phyloP scores from a whole-genome alignment of 371 early-diverging fungal species.

The Gilbertella persicaria region DNA sequence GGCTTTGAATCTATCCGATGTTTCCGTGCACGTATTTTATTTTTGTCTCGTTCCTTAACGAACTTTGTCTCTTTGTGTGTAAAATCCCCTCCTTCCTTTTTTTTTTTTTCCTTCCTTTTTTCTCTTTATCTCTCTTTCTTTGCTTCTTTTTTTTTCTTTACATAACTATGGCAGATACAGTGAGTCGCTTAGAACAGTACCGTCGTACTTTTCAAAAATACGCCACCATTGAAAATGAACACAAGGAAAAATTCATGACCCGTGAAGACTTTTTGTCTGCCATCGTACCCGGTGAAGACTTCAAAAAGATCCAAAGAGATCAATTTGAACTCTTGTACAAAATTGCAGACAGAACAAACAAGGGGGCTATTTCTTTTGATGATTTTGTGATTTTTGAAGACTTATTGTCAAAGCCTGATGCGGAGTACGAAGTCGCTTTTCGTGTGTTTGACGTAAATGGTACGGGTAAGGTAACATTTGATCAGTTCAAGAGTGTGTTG shows the following conservation, averaged over 20 bases:
- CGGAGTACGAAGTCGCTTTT: conserved; percentile 83
- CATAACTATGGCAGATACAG: conserved; percentile 15
- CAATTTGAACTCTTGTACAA: conserved; percentile 70
- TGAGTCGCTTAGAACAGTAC: conserved; percentile 45
- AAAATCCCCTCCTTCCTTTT: not conserved
- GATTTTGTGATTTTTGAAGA: conserved; percentile 81
- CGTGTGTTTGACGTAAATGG: conserved; percentile 67
- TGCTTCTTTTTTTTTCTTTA: conserved; percentile 1
- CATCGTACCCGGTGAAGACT: conserved; percentile 68
- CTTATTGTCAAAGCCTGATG: conserved; percentile 75
- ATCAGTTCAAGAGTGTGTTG: conserved; percentile 71
- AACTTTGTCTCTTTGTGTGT: not conserved
- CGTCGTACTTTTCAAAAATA: conserved; percentile 63
- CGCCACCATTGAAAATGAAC: conserved; percentile 60
- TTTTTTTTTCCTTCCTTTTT: not conserved
- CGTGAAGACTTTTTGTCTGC: conserved; percentile 71
- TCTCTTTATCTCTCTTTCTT: conserved; percentile 2
- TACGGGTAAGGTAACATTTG: conserved; percentile 65
- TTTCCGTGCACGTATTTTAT: conserved; percentile 14
- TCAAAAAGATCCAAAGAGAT: conserved; percentile 59
- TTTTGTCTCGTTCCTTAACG: not conserved
- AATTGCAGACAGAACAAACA: conserved; percentile 68
- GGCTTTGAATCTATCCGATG: conserved; percentile 22
- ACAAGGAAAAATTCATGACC: conserved; percentile 64
- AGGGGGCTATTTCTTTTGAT: conserved; percentile 67